Conservation (phyloP, 78 protist genomes). For the Dictyostelium intermedium region DNA sequence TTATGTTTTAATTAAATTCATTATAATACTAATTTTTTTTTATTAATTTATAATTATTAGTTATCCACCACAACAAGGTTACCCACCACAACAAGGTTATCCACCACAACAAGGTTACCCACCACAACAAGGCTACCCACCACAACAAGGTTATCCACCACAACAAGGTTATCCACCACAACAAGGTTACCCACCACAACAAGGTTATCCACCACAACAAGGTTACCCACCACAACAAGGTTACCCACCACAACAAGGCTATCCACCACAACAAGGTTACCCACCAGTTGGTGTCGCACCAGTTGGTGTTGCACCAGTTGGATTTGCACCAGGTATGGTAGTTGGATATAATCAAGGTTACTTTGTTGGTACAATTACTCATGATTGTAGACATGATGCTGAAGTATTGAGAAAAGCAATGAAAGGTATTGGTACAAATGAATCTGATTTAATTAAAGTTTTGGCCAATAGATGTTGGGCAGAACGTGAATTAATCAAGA, state of each 20-base stretch:
- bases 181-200: constrained; percentile 60
- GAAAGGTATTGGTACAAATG: constrained; percentile 75
- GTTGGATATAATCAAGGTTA: constrained; percentile 4
- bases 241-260: constrained; percentile 64
- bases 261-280: constrained; percentile 61
- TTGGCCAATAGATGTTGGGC: constrained; percentile 50
- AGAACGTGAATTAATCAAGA: constrained; percentile 22
- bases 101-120: constrained; percentile 36
- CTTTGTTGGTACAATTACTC: constrained; percentile 10
- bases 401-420: constrained; percentile 51
- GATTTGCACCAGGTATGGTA: constrained; percentile 1
- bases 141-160: constrained; percentile 51
- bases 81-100: constrained; percentile 28
- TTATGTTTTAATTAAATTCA: too few relatives aligned
- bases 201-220: constrained; percentile 28
- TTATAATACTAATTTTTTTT: neutral
- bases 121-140: constrained; percentile 32
- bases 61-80: constrained; percentile 48
- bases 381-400: constrained; percentile 49
- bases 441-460: constrained; percentile 27
- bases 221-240: constrained; percentile 47
- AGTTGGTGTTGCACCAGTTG: constrained; percentile 21
- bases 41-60: neutral
- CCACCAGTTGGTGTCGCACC: constrained; percentile 16
- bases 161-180: constrained; percentile 38